Base-by-base conservation (phyloP, 1,139 yeast species). In the Candida sp. region DNA sequence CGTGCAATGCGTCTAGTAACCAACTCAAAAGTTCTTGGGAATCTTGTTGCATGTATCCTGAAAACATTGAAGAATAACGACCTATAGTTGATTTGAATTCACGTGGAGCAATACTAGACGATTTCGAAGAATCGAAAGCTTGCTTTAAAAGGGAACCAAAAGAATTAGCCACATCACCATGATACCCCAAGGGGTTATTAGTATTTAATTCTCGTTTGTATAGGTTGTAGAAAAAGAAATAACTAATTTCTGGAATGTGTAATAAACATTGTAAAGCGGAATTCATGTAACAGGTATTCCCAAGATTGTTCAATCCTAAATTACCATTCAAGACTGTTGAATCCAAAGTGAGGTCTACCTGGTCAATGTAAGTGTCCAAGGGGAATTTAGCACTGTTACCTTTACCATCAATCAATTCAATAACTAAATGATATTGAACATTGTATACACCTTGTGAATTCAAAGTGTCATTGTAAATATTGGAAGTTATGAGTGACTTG, bases 211-310 rank as follows among this genome's bases (percentile, higher is more conserved):
- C 98, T 5, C 66, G 64, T 50, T 75, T 72, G 58, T 73, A 87
- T n/a, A 79, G 70, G 43, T 79, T 77, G 56, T 78, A 80, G 39
- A 77, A 62, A 56, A 93, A 93, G 60, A 89, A 93, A 39, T 81
- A 75, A 15, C 84, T 80, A 35, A 93, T 66, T 60, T 90, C 97
- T 0, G 96, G 96, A 9, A 91, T 77, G 58, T 93, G 99, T 1
- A 82, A 76, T 41, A 93, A 67, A 58, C 98, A 93, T 60, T 93
- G 99, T 43, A 93, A 68, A 0, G 98, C 97, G 12, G 97, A 88
- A 63, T 93, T 93, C 98, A 93, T 93, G 61, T 90, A 93, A 61
- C 99, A 93, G 0, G 97, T 87, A 58, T 93, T 93, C 5, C 99
- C 99, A 50, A 93, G 68, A 58, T 93, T 93, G 37, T 76, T 73